Base-by-base conservation (phyloP, 129 eudicot species). In the Flaveria brownii region DNA sequence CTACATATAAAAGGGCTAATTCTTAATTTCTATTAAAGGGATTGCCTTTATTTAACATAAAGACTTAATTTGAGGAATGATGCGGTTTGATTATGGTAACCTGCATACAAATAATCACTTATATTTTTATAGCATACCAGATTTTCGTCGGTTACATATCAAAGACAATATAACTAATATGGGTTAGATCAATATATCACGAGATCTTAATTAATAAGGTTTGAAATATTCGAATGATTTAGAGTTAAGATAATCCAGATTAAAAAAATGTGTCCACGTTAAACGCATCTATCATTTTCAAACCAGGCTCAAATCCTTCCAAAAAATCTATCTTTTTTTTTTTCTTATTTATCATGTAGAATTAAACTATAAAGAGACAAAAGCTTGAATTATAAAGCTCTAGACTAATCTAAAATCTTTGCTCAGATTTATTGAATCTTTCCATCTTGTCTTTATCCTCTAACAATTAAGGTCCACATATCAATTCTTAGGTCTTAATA, bases 381-480 rank as follows among this genome's bases (percentile, higher is more conserved):
- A 80, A 61, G 20, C 45, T 28, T 67, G 63, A 56, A 69, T 52
- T 42, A 57, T 42, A 69, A 77, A 55, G 71, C 65, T 80, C 80
- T 80, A 80, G 84, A 80, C 65, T 23, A 52, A 56, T 80, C 80
- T 74, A 45, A 74, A 73, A 80, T 80, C 80, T 80, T 47, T 74
- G 46, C 33, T 74, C 54, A 67, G 84, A 80, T 80, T 80, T 42
- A 55, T 80, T 80, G 71, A 74, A 74, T 74, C 75, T 80, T 56
- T 74, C 75, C 46, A 67, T 74, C 63, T 80, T 80, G 84, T 80
- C 84, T 74, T 80, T 71, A 28, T 80, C 75, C 71, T 73, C 75
- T 67, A 45, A 45, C 10, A 74, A n/a, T n/a, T n/a, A n/a, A 67
- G 84, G 84, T 67, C 84, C 84, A 80, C 80, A 56, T 47, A 59